Evolutionary conservation across 108 stramenopile species (phyloP).

Genomic region (Fragilariopsis cylindrus): DNA sequence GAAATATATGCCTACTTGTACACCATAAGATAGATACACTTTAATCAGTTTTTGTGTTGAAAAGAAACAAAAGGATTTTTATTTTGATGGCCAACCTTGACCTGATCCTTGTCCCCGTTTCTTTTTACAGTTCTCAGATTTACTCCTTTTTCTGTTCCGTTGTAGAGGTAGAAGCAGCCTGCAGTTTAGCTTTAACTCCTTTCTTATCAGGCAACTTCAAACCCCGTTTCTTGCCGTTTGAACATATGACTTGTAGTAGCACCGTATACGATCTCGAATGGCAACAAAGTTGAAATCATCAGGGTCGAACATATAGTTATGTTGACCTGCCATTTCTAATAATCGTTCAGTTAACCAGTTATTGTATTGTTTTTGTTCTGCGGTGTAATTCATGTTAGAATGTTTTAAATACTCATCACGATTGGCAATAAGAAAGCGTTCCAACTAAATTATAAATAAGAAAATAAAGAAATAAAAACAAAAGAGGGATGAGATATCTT

Average conservation of each 20-base stretch:
- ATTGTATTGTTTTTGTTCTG: constrained; percentile 88
- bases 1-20: too few species aligned
- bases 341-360: constrained; percentile 82
- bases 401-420: constrained; percentile 85
- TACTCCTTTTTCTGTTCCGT: not conserved
- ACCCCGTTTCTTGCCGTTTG: constrained; percentile 83
- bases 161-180: not conserved
- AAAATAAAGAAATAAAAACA: constrained; percentile 10
- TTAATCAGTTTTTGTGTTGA: too few species aligned
- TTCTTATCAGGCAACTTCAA: constrained; percentile 51
- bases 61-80: too few species aligned
- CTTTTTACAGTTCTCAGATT: not conserved
- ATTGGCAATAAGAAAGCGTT: constrained; percentile 86
- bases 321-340: constrained; percentile 63
- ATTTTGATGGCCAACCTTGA: too few species aligned
- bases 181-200: constrained; percentile 20
- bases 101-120: too few species aligned
- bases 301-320: constrained; percentile 75
- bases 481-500: not conserved
- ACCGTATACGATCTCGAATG: constrained; percentile 85
- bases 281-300: constrained; percentile 84
- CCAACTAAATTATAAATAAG: constrained; percentile 40
- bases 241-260: constrained; percentile 88
- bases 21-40: too few species aligned
- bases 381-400: constrained; percentile 84